Evolutionary conservation across 177 flowering plant species (phyloP).

Genomic region (Telopea speciosissima): DNA sequence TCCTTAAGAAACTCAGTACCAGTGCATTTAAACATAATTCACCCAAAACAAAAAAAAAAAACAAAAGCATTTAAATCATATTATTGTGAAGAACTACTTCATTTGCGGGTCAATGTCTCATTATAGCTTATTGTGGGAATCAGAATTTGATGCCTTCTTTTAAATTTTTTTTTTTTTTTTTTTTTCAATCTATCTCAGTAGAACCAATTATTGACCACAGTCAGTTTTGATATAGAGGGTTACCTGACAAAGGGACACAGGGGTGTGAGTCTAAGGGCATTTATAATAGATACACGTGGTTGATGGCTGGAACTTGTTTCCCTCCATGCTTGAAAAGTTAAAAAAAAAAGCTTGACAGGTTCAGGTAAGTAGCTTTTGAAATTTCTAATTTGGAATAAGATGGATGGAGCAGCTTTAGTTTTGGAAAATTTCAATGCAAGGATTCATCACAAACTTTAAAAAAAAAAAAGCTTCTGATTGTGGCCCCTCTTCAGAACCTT

Average conservation of each 20-base stretch:
- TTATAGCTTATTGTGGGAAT: no score
- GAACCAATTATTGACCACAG: conserved; percentile 3
- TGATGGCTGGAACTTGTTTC: neutral
- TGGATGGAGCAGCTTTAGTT: neutral
- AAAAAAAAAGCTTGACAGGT: neutral
- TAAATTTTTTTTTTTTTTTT: neutral
- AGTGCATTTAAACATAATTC: neutral
- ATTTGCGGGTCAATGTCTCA: neutral
- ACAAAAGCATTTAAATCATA: no score
- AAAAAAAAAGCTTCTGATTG: neutral
- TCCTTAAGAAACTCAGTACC: neutral
- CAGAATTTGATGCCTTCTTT: neutral
- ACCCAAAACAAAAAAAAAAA: no score
- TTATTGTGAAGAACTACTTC: neutral
- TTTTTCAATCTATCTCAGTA: neutral
- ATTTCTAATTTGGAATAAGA: conserved; percentile 1
- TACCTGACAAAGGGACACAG: neutral
- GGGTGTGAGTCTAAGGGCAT: neutral
- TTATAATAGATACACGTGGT: neutral
- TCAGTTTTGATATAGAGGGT: neutral
- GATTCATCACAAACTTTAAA: neutral
- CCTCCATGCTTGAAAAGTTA: neutral
- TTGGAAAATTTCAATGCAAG: neutral
- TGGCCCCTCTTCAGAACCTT: neutral
- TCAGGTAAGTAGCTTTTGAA: neutral